Evolutionary conservation across 371 early-diverging fungal species (phyloP).

Genomic region (Rhizopus arrhizus): DNA sequence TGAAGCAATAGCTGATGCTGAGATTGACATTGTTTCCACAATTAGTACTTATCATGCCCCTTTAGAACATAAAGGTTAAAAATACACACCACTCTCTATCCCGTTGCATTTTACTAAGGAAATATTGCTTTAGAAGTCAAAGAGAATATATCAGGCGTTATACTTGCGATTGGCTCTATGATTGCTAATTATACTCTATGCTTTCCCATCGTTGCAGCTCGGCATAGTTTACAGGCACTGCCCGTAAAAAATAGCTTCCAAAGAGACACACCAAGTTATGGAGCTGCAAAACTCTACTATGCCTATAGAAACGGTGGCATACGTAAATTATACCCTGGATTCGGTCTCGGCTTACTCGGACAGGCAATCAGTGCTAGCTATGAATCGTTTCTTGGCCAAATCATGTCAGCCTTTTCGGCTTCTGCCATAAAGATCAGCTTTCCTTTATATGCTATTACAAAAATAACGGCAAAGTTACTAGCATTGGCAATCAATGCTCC

Average conservation of each 20-base stretch:
- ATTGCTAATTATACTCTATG: slow-evolving; percentile 60
- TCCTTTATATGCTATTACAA: slow-evolving; percentile 6
- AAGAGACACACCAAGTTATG: slow-evolving; percentile 49
- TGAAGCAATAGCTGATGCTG: slow-evolving; percentile 29
- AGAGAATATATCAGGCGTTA: slow-evolving; percentile 55
- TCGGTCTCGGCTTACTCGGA: slow-evolving; percentile 58
- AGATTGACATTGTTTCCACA: slow-evolving; percentile 34
- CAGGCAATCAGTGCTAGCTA: slow-evolving; percentile 59
- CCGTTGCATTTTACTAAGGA: neutral
- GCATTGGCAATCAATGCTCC: slow-evolving; percentile 49
- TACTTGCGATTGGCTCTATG: slow-evolving; percentile 57
- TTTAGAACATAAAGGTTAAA: slow-evolving; percentile 38
- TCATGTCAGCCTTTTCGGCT: slow-evolving; percentile 26
- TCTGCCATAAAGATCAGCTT: slow-evolving; percentile 24
- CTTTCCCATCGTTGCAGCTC: slow-evolving; percentile 61
- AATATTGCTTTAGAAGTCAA: slow-evolving; percentile 36
- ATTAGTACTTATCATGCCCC: slow-evolving; percentile 36
- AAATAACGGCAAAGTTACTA: slow-evolving; percentile 14
- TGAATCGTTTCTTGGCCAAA: slow-evolving; percentile 49
- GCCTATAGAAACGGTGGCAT: slow-evolving; percentile 46
- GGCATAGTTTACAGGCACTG: slow-evolving; percentile 51
- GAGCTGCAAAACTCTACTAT: slow-evolving; percentile 33
- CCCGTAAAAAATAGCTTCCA: slow-evolving; percentile 19
- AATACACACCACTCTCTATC: neutral
- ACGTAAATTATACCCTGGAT: slow-evolving; percentile 58